phyloP scores from a whole-genome alignment of 352 stramenopile genomes.

The Phytophthora multivora region DNA sequence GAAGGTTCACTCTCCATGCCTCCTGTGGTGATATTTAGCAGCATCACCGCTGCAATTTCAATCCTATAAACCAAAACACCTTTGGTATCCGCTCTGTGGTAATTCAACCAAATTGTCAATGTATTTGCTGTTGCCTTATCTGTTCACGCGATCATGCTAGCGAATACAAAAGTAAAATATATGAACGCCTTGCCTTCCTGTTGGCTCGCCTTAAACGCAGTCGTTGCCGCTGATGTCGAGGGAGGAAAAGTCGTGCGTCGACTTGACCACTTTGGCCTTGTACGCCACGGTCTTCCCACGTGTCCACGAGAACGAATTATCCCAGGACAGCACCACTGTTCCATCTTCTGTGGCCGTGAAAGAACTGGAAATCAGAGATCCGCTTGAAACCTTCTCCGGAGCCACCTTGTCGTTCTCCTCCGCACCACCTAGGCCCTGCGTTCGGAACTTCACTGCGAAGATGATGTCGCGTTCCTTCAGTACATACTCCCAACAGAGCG shows the following conservation, averaged over 20 bases:
- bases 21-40: conserved; percentile 4
- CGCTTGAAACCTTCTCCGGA: conserved; percentile 42
- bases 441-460: conserved; percentile 76
- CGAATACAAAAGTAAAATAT: conserved; percentile 2
- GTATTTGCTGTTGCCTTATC: not conserved
- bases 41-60: not conserved
- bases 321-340: conserved; percentile 74
- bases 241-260: conserved; percentile 73
- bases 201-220: conserved; percentile 43
- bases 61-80: not conserved
- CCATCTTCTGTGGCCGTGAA: conserved; percentile 70
- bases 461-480: conserved; percentile 67
- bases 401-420: conserved; percentile 63
- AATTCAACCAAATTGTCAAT: not conserved
- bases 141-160: not conserved
- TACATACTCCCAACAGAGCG: conserved; percentile 79
- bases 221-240: conserved; percentile 79
- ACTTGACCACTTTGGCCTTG: conserved; percentile 82
- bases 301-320: conserved; percentile 77
- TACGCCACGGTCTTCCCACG: conserved; percentile 73
- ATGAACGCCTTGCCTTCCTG: not conserved
- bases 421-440: conserved; percentile 67
- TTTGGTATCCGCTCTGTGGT: no score
- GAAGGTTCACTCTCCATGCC: not conserved
- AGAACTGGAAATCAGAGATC: conserved; percentile 48